Base-by-base conservation (phyloP, 2,329 filamentous ascomycete species). In the Hypoxylon sp. region DNA sequence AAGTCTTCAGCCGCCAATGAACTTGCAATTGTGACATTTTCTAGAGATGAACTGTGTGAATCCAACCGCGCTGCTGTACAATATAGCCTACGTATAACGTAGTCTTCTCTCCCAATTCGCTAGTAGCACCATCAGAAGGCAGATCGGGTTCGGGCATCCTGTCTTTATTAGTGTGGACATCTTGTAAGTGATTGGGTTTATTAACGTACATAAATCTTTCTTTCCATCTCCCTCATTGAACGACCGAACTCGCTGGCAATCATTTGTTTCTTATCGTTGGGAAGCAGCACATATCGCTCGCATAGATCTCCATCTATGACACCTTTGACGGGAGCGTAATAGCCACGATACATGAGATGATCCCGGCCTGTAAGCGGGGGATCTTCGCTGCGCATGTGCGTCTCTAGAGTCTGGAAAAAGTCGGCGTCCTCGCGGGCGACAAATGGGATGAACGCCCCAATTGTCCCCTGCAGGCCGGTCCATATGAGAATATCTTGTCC, bases 241-340 rank as follows among this genome's bases (percentile, higher is more conserved):
- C 96, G 90, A 81, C 98, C 96, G 73, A 98, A 81, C 80, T 98
- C 95, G 54, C 88, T 94, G 1, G 95, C 95, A 83, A 99, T 97
- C 88, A 94, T 94, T 81, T 94, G 90, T 85, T 98, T 97, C 84
- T 93, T 94, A 76, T 98, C 94, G 73, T 91, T 92, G 26, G 92
- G 87, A 67, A 99, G 84, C 67, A 96, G 82, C 65, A 94, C 89
- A 81, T 94, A 99, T 74, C 94, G 88, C 84, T 99, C 96, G 76
- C 96, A 97, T 47, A 99, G 84, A 81, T 99, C 96, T 29, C 96
- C 96, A 80, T 99, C 96, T 75, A 99, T 97, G 31, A 97, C 90
- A 6, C 94, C 94, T 85, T 99, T 99, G 46, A 97, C 94, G 0
- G 96, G 97, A 5, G 93, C 93, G 79, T 98, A 99, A 81, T 98